phyloP scores from a whole-genome alignment of 2,329 filamentous ascomycete species.

The Cladosporium sp. region DNA sequence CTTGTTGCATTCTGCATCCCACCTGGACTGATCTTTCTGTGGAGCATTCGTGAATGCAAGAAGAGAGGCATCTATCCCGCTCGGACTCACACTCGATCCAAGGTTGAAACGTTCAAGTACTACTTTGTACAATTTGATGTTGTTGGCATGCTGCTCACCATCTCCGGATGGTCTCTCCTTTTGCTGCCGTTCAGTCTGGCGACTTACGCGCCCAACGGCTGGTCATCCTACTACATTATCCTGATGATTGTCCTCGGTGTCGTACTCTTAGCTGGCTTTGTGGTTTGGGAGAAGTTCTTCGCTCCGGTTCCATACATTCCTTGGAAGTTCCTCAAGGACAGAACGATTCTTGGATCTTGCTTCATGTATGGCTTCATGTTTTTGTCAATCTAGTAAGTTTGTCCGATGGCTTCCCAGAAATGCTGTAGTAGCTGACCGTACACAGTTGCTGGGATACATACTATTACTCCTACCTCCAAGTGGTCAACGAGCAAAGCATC shows the following conservation, averaged over 20 bases:
- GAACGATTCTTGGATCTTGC: conserved; percentile 49
- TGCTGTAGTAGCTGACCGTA: neutral
- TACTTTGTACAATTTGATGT: conserved; percentile 31
- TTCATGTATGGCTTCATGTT: conserved; percentile 15
- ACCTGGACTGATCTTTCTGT: conserved; percentile 31
- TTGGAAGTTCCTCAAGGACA: conserved; percentile 47
- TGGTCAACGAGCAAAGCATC: conserved; percentile 43
- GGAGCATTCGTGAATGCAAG: conserved; percentile 27
- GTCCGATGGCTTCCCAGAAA: conserved; percentile 33
- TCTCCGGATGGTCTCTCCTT: conserved; percentile 58
- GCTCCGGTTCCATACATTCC: conserved; percentile 57
- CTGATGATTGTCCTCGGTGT: conserved; percentile 32
- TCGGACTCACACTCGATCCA: conserved; percentile 19
- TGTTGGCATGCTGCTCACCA: conserved; percentile 25
- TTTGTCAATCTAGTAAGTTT: conserved; percentile 41
- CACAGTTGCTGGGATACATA: conserved; percentile 35
- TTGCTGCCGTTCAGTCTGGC: conserved; percentile 63
- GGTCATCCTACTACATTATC: conserved; percentile 39
- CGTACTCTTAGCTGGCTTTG: conserved; percentile 41
- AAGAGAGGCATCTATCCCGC: conserved; percentile 27
- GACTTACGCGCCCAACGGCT: conserved; percentile 30
- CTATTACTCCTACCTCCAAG: conserved; percentile 45
- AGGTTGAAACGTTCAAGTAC: conserved; percentile 41
- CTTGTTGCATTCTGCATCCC: conserved; percentile 26
- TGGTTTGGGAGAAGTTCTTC: conserved; percentile 54